These are phyloP conservation scores for Plasmodium relictum DNA, from an alignment of 169 alveolate species.

Conservation along the genomic window DNA sequence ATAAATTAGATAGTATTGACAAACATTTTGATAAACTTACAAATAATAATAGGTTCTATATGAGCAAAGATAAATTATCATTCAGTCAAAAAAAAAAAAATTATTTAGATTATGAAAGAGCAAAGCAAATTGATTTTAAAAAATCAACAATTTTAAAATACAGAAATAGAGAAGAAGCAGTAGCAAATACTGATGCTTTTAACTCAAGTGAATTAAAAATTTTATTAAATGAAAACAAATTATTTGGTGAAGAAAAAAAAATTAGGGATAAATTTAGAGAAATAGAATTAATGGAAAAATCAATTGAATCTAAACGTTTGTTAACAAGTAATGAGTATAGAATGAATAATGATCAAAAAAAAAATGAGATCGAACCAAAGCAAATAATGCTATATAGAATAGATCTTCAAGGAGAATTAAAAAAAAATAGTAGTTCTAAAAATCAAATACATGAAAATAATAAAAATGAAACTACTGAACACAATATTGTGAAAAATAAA, in stretches of 20 bases:
- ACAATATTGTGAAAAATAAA: background rate
- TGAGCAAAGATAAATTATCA: background rate
- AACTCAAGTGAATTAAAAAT: background rate
- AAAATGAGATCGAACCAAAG: background rate
- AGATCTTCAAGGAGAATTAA: too few species aligned
- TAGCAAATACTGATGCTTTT: background rate
- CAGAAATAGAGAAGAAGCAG: background rate
- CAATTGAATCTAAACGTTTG: conserved; percentile 7
- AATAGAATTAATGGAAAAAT: conserved; percentile 34
- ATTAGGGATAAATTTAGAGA: conserved; percentile 54
- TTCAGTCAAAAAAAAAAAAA: background rate
- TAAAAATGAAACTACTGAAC: background rate
- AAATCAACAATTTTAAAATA: background rate
- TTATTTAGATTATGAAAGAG: background rate
- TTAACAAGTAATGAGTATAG: background rate
- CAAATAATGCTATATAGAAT: background rate
- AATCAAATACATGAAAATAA: too few species aligned
- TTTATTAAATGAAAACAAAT: conserved; percentile 31
- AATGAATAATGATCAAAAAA: background rate
- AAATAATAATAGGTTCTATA: background rate
- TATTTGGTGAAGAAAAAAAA: conserved; percentile 25
- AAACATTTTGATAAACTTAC: background rate
- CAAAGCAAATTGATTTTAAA: background rate
- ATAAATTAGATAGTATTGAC: too few species aligned
- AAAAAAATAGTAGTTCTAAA: too few species aligned